phyloP scores from a whole-genome alignment of 2,329 filamentous ascomycete genomes.

The Penicillium hesseltinei region DNA sequence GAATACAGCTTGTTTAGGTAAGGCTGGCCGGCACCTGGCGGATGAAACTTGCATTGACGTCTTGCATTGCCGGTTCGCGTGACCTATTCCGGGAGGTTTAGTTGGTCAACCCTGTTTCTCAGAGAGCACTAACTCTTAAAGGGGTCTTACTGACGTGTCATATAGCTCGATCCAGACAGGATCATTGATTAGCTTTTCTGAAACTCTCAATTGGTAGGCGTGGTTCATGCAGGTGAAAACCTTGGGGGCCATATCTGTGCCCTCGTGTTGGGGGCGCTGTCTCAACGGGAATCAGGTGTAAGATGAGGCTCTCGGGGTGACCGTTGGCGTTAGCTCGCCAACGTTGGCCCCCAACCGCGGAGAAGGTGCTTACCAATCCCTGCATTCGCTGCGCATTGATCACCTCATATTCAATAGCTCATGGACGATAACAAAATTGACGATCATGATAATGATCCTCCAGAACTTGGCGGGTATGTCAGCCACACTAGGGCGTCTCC shows the following conservation, averaged over 20 bases:
- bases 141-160: slow-evolving; percentile 17
- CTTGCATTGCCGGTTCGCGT: slow-evolving; percentile 5
- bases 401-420: not conserved
- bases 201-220: not conserved
- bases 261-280: not conserved
- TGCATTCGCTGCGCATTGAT: not conserved
- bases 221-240: slow-evolving; percentile 5
- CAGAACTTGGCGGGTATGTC: not conserved
- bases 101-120: not conserved
- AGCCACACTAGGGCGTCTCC: not conserved
- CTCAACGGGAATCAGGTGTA: not conserved
- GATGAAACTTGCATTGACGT: slow-evolving; percentile 11
- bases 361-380: not conserved
- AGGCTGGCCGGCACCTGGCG: slow-evolving; percentile 7
- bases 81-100: not conserved
- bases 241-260: not conserved
- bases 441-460: not conserved
- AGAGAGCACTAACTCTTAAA: slow-evolving; percentile 1
- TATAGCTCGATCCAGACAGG: slow-evolving; percentile 2
- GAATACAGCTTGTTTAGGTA: not conserved
- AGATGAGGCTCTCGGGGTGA: slow-evolving; percentile 7
- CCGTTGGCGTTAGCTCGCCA: not conserved
- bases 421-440: not conserved
- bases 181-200: not conserved
- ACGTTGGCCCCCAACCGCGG: not conserved